Evolutionary conservation across 345 rosid genomes (phyloP).

Genomic region (Gossypioides kirkii): DNA sequence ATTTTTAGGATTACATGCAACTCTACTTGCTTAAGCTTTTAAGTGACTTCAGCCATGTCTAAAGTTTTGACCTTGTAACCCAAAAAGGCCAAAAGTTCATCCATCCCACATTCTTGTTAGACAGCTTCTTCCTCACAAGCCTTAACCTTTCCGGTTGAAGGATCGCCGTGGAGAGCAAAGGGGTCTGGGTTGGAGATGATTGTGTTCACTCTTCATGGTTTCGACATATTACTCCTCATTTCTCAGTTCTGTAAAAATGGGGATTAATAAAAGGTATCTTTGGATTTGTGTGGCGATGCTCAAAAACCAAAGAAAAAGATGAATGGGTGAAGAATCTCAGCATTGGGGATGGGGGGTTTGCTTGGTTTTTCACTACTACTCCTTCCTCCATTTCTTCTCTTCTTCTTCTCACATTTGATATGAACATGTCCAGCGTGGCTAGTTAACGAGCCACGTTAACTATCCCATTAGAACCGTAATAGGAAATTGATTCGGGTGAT

Average conservation of each 20-base stretch:
- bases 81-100: conserved; percentile 62
- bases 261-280: background rate
- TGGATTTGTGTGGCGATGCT: conserved; percentile 10
- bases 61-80: conserved; percentile 74
- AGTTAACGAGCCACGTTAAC: too few relatives aligned
- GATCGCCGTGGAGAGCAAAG: conserved; percentile 1
- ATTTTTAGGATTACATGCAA: too few relatives aligned
- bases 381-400: too few relatives aligned
- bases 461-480: too few relatives aligned
- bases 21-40: conserved; percentile 74
- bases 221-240: background rate
- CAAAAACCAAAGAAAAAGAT: conserved; percentile 20
- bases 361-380: conserved; percentile 42
- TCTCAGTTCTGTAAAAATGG: background rate
- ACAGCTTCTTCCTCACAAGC: conserved; percentile 37
- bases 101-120: conserved; percentile 45
- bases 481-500: too few relatives aligned
- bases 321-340: conserved; percentile 40
- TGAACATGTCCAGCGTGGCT: too few relatives aligned
- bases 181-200: conserved; percentile 29
- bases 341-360: conserved; percentile 35
- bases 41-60: conserved; percentile 83
- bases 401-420: too few relatives aligned
- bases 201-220: conserved; percentile 49
- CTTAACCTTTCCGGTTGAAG: conserved; percentile 39